Base-by-base conservation (phyloP, 1,284 basidiomycete genomes). In the Cutaneotrichosporon spelunceum region DNA sequence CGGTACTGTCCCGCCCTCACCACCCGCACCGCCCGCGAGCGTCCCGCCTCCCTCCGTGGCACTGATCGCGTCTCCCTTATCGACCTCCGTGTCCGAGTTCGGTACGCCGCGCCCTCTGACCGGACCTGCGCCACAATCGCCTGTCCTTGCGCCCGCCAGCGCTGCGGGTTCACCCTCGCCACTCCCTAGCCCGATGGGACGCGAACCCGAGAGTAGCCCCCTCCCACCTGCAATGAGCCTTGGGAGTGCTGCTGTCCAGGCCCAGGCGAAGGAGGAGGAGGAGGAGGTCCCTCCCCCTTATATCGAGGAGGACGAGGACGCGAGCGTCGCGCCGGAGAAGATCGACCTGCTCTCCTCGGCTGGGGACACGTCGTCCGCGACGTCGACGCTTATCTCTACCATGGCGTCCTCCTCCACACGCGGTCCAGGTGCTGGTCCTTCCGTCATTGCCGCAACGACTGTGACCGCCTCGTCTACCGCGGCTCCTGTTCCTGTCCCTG, bases 271-370 rank as follows among this genome's bases (percentile, higher is more conserved):
- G 26, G 48, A 30, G 14, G 48, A 50, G 45, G 45, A 48, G n/a
- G n/a, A 10, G 48, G 48, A 6, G n/a, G n/a, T n/a, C n/a, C 48
- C 48, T 19, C 48, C 48, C 48, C 48, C 48, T 8, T 50, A 50
- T 27, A 29, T 50, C 27, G 48, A 50, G 48, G 48, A 50, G 27
- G 48, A 50, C 27, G 48, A 50, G 48, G 27, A 50, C 27, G 48
- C 48, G 27, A 27, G 24, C 27, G 48, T 50, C 26, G 48, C 48
- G 13, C 26, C 48, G 1, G 48, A 50, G 48, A 50, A 50, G 48
- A 27, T 29, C 26, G 48, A 19, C 16, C 48, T 50, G 14, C 48
- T 50, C 13, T 29, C 48, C 48, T 27, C 26, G 48, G 5, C 47
- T 13, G 47, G 13, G 14, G 14, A 6, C 27, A 30, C 48, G 27